These are phyloP conservation scores for Tylopilus felleus DNA, from an alignment of 768 basidiomycete genomes.

Conservation along the genomic window DNA sequence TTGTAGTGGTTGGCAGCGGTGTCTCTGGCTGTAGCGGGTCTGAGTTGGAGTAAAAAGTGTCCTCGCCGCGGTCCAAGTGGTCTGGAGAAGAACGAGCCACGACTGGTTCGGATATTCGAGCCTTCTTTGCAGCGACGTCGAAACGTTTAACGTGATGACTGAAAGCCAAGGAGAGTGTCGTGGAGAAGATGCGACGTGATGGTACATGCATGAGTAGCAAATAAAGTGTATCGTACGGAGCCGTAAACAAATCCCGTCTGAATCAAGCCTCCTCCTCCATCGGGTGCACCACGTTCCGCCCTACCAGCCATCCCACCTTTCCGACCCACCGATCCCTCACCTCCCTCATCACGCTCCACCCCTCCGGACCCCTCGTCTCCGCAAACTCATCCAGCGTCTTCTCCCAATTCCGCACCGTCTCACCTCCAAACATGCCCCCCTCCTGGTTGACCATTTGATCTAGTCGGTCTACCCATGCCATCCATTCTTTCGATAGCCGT, in stretches of 20 bases:
- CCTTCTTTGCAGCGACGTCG: not conserved
- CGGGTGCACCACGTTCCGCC: constrained; percentile 33
- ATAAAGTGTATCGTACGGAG: too few relatives aligned
- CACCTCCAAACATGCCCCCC: constrained; percentile 77
- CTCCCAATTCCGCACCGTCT: constrained; percentile 68
- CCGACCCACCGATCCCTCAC: constrained; percentile 64
- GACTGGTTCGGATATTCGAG: too few relatives aligned
- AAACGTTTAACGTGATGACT: not conserved
- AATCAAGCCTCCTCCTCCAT: constrained; percentile 32
- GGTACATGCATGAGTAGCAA: not conserved
- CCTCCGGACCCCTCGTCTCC: constrained; percentile 43
- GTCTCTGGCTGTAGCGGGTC: not conserved
- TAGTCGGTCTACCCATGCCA: constrained; percentile 67
- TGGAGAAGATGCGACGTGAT: not conserved
- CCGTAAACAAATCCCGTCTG: constrained; percentile 3
- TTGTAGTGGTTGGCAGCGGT: not conserved
- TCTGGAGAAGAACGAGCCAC: too few relatives aligned
- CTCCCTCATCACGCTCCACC: constrained; percentile 40
- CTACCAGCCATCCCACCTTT: constrained; percentile 79
- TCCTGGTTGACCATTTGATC: constrained; percentile 67
- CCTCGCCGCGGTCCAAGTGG: too few relatives aligned
- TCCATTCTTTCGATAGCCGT: constrained; percentile 72
- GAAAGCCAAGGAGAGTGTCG: not conserved
- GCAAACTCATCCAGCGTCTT: constrained; percentile 65
- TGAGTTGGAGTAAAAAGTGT: too few relatives aligned